Evolutionary conservation across 164 flowering plant species (phyloP).

Genomic region (Warburgia ugandensis): DNA sequence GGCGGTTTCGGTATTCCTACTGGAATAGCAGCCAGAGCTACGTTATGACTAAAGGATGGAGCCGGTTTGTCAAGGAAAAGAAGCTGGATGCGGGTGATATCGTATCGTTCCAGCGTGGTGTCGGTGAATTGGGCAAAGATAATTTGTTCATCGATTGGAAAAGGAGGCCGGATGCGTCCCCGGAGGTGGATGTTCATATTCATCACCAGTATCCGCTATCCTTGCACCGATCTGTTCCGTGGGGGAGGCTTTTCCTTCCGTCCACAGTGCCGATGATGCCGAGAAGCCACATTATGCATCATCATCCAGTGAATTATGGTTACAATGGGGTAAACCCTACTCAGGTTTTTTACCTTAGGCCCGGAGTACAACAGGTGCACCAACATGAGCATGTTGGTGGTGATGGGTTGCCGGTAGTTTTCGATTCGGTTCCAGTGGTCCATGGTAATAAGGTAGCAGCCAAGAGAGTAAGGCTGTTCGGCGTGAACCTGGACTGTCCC

Average conservation of each 20-base stretch:
- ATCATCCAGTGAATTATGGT: slow-evolving; percentile 16
- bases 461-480: slow-evolving; percentile 71
- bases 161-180: slow-evolving; percentile 44
- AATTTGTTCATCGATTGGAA: slow-evolving; percentile 78
- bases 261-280: slow-evolving; percentile 5
- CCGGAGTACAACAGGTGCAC: slow-evolving; percentile 12
- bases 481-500: slow-evolving; percentile 86
- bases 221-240: slow-evolving; percentile 22
- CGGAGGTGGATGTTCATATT: slow-evolving; percentile 12
- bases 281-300: slow-evolving; percentile 3
- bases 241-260: slow-evolving; percentile 27
- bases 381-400: slow-evolving; percentile 1
- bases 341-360: slow-evolving; percentile 17
- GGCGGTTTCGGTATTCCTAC: slow-evolving; percentile 91
- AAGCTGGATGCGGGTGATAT: slow-evolving; percentile 86
- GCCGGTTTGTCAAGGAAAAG: slow-evolving; percentile 93
- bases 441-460: slow-evolving; percentile 47
- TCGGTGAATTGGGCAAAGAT: slow-evolving; percentile 42
- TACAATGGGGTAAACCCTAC: slow-evolving; percentile 20
- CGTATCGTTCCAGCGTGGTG: slow-evolving; percentile 76
- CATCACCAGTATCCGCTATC: slow-evolving; percentile 11
- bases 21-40: slow-evolving; percentile 99
- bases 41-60: slow-evolving; percentile 99
- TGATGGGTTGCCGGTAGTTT: slow-evolving; percentile 27
- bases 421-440: slow-evolving; percentile 70